Base-by-base conservation (phyloP, 2,329 filamentous ascomycete species). In the Epichloe sylvatica region DNA sequence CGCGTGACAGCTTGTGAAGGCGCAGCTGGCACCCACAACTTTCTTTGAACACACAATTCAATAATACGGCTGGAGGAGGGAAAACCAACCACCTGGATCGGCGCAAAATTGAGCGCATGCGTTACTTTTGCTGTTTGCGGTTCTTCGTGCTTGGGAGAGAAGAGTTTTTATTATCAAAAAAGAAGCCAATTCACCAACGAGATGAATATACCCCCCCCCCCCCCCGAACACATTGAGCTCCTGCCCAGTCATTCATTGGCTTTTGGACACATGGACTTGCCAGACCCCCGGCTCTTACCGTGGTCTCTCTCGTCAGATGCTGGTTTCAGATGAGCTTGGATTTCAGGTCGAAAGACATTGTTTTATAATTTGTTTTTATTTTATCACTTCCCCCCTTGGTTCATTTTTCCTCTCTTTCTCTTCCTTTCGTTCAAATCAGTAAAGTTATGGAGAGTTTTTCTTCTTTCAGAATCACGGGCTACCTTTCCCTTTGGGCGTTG, bases 191-290 rank as follows among this genome's bases (percentile, higher is more conserved):
- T 17, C 46, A 46, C 46, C 43, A 11, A 35, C 39, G 44, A 43
- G 46, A 46, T 47, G 49, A 49, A 47, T 47, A 52, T 52, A 49
- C 50, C 50, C 50, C 9, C 44, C 17, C 19, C 46, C 19, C 19
- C 46, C n/a, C 19, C 39, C 2, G 15, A 45, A 39, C 43, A 49
- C 40, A 46, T 47, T 46, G 42, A 44, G 52, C 47, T 52, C 34
- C 33, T 52, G 9, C 36, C 41, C 34, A 40, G 37, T 25, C 17
- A 36, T 44, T 25, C 17, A 36, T 44, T 51, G 46, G 49, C 35
- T 40, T 44, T 36, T 36, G 3, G 6, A 35, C 9, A 30, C 30
- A 11, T 30, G 30, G 30, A 40, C 44, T 13, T 40, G 36, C 46
- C 36, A 47, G 40, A 30, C 4, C 37, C 30, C 25, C 37, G 39